Evolutionary conservation across 805 yeast genomes (phyloP).

Genomic region (Pichia paraexigua): DNA sequence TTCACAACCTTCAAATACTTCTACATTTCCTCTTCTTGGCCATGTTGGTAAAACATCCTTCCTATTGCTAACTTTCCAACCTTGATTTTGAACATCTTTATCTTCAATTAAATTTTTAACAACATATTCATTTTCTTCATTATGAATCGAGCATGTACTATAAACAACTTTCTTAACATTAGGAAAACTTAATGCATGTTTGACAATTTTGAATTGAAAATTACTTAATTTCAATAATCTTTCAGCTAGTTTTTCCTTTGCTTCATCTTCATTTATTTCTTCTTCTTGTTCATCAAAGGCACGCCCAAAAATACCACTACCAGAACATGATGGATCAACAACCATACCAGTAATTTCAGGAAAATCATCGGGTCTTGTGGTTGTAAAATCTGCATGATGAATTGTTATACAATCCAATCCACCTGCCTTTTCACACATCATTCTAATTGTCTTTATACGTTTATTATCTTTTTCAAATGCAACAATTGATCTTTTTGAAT

Average conservation of each 20-base stretch:
- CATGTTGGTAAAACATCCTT: slow-evolving; percentile 69
- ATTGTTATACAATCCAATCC: slow-evolving; percentile 38
- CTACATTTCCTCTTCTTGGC: slow-evolving; percentile 75
- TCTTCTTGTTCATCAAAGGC: slow-evolving; percentile 43
- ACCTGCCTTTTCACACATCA: slow-evolving; percentile 77
- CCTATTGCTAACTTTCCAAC: slow-evolving; percentile 66
- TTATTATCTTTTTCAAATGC: slow-evolving; percentile 85
- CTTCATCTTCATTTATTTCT: slow-evolving; percentile 34
- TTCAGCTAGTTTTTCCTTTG: slow-evolving; percentile 33
- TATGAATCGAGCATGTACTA: slow-evolving; percentile 92
- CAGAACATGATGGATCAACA: slow-evolving; percentile 97
- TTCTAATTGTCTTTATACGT: slow-evolving; percentile 60
- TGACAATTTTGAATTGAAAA: slow-evolving; percentile 82
- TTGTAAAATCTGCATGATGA: slow-evolving; percentile 53
- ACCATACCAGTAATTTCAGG: slow-evolving; percentile 67
- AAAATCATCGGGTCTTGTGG: slow-evolving; percentile 48
- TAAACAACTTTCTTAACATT: slow-evolving; percentile 72
- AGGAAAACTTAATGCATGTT: slow-evolving; percentile 82
- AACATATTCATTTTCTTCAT: slow-evolving; percentile 90
- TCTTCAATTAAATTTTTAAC: slow-evolving; percentile 72
- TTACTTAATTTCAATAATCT: slow-evolving; percentile 69
- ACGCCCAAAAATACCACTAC: slow-evolving; percentile 95
- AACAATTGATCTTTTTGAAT: slow-evolving; percentile 39
- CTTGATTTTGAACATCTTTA: slow-evolving; percentile 48
- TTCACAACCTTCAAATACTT: slow-evolving; percentile 52